Evolutionary conservation across 441 rosid species (phyloP).

Genomic region (Adansonia rubrostipa): DNA sequence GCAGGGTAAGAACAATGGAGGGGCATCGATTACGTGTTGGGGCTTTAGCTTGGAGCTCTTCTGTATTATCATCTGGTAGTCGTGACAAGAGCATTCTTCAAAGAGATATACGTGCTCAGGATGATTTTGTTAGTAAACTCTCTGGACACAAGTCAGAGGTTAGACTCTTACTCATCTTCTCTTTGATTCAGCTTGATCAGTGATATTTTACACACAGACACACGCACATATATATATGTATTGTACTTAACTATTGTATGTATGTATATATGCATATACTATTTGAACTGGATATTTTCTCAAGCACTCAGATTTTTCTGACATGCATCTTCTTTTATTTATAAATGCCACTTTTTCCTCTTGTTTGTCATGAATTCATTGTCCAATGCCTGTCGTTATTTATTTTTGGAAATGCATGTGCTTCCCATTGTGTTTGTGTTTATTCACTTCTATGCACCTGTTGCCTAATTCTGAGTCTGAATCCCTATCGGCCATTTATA

Average conservation of each 20-base stretch:
- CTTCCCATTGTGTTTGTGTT: constrained; percentile 11
- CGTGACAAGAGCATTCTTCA: constrained; percentile 91
- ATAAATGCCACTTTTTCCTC: constrained; percentile 15
- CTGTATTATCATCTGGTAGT: constrained; percentile 86
- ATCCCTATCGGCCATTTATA: constrained; percentile 32
- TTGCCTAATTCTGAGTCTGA: constrained; percentile 23
- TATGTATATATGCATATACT: neutral
- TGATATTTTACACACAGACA: neutral
- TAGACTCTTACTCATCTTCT: constrained; percentile 20
- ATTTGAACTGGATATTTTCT: neutral
- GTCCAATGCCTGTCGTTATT: neutral
- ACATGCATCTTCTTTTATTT: constrained; percentile 7
- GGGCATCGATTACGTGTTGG: constrained; percentile 93
- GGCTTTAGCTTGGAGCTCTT: constrained; percentile 88
- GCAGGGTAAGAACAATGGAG: constrained; percentile 85
- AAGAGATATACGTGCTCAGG: constrained; percentile 76
- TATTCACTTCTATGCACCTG: neutral
- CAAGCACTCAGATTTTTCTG: neutral
- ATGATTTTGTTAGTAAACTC: constrained; percentile 83
- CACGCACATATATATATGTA: too few relatives aligned
- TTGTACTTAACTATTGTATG: neutral
- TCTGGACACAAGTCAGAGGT: constrained; percentile 94
- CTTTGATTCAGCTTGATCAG: constrained; percentile 24
- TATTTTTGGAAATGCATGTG: constrained; percentile 9
- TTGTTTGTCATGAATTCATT: constrained; percentile 10